Conservation (phyloP, 2,329 filamentous ascomycete genomes). For the Lecanicillium sp. region DNA sequence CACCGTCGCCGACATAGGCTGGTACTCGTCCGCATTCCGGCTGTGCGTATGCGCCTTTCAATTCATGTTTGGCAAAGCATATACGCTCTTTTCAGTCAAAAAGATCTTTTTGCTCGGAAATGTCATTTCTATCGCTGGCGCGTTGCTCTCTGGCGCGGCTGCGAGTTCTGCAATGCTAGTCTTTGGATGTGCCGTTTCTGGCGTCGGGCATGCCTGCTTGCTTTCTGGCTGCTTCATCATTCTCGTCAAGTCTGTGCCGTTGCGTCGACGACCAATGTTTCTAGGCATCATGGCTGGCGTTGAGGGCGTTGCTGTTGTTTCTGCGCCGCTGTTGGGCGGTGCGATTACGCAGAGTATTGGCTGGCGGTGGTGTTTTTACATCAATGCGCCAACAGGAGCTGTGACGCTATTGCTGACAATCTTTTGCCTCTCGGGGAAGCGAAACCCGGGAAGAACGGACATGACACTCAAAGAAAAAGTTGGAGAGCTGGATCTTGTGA, state of each 20-base stretch:
- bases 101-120: conserved; percentile 30
- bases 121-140: conserved; percentile 33
- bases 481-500: conserved; percentile 13
- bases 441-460: neutral
- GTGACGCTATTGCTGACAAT: conserved; percentile 7
- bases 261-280: conserved; percentile 1
- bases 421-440: conserved; percentile 3
- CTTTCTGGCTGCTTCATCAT: conserved; percentile 23
- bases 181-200: conserved; percentile 35
- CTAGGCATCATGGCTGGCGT: conserved; percentile 9
- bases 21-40: conserved; percentile 20
- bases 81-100: conserved; percentile 32
- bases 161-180: conserved; percentile 33
- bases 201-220: conserved; percentile 32
- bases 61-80: conserved; percentile 19
- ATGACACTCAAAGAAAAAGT: conserved; percentile 1
- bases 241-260: conserved; percentile 1
- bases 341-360: conserved; percentile 18
- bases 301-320: conserved; percentile 12
- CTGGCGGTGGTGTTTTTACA: conserved; percentile 28
- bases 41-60: conserved; percentile 21
- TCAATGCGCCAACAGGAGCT: conserved; percentile 19
- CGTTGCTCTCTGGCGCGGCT: conserved; percentile 34
- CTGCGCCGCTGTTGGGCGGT: conserved; percentile 18
- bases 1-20: conserved; percentile 14